Evolutionary conservation across 1,284 basidiomycete genomes (phyloP).

Genomic region (Trichosporon coremiiforme): DNA sequence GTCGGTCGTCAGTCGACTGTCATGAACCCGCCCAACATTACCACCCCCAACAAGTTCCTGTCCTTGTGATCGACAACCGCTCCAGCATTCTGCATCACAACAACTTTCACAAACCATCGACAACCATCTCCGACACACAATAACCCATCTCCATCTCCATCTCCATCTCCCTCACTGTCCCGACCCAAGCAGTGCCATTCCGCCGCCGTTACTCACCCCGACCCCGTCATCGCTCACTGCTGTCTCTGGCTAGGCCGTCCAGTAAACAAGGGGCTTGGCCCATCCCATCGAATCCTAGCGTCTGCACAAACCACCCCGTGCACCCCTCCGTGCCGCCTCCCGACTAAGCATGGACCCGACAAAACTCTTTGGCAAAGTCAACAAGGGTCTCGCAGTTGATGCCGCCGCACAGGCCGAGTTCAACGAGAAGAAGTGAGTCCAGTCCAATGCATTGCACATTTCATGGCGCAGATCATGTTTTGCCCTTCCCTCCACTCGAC

Average conservation of each 20-base stretch:
- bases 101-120: not conserved
- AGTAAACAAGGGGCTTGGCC: slow-evolving; percentile 17
- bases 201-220: not conserved
- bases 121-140: not conserved
- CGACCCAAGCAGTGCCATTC: not conserved
- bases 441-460: not conserved
- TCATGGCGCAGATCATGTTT: not conserved
- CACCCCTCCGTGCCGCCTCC: not conserved
- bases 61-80: not conserved
- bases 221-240: slow-evolving; percentile 11
- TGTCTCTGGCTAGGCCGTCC: slow-evolving; percentile 5
- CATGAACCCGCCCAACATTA: slow-evolving; percentile 17
- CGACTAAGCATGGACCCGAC: slow-evolving; percentile 45
- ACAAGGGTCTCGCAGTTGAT: slow-evolving; percentile 49
- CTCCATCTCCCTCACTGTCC: not conserved
- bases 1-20: not conserved
- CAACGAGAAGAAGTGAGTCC: slow-evolving; percentile 80
- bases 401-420: slow-evolving; percentile 92
- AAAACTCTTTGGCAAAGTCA: slow-evolving; percentile 40
- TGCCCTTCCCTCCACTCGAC: not conserved
- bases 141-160: not conserved
- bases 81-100: not conserved
- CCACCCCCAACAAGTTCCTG: not conserved
- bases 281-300: slow-evolving; percentile 12
- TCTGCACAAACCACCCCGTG: not conserved